Evolutionary conservation across 257 asterid genomes (phyloP), one percentile per base, ranked within the genome.

Genomic region (Fraxinus americana): DNA sequence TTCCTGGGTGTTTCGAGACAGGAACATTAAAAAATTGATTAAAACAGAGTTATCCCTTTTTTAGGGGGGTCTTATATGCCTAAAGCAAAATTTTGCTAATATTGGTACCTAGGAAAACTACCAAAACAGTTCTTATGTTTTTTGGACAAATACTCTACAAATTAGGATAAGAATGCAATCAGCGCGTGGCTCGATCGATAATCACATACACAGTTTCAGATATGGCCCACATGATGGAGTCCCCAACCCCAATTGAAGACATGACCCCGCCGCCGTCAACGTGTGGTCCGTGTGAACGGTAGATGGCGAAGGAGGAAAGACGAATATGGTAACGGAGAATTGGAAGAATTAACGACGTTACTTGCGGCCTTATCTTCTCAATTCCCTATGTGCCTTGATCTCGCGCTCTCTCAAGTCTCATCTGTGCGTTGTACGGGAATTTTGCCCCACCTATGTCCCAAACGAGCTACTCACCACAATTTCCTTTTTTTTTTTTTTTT

Each of bases 161-260:
- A 32, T 32, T 14, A 7, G 29, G 29, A 59, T 59, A 59, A 59
- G 67, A 59, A 61, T 61, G 2, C 25, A 54, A 61, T 6, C 2
- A 10, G 66, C 2, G 80, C 65, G 78, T 43, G 74, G 78, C 4
- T 14, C 2, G 19, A n/a, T 23, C 16, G 11, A 27, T n/a, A 57
- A 61, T 69, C 77, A 54, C 75, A 71, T 63, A 79, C 36, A 34
- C 82, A 75, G 70, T 79, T 73, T 82, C 76, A 82, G 81, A 76
- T 45, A 57, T 81, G 86, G 84, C 85, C 86, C 88, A 80, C 52
- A 32, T 8, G 79, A 80, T 57, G 77, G 50, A 35, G 81, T 74
- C 81, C n/a, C n/a, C n/a, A n/a, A n/a, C n/a, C n/a, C n/a, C 77
- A 71, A 81, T 78, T 84, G 87, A 84, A 89, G 83, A 78, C 71